Conservation (phyloP, 306 rosid genomes). For the Macrotyloma uniflorum region DNA sequence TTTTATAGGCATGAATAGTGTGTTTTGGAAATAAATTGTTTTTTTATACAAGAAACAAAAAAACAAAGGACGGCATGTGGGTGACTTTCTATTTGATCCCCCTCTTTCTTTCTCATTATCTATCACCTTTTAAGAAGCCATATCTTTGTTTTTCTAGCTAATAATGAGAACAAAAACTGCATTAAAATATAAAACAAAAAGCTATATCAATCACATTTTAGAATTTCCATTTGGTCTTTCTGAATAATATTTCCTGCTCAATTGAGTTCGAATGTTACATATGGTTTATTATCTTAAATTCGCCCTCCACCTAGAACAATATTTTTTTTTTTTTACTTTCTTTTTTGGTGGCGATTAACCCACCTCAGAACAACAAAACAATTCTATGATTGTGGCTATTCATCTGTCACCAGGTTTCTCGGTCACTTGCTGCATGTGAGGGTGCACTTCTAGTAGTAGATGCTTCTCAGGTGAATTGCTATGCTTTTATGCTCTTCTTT, state of each 20-base stretch:
- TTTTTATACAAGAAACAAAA: background rate
- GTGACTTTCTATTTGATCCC: background rate
- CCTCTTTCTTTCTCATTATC: background rate
- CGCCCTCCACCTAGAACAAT: no score
- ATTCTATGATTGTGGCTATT: constrained; percentile 33
- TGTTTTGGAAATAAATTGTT: background rate
- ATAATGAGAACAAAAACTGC: constrained; percentile 8
- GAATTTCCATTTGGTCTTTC: constrained; percentile 7
- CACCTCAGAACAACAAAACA: background rate
- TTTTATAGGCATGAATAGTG: background rate
- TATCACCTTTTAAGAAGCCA: constrained; percentile 18
- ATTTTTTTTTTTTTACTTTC: no score
- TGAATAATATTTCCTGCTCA: constrained; percentile 6
- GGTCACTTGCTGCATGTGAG: constrained; percentile 96
- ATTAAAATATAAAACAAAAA: background rate
- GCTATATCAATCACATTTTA: background rate
- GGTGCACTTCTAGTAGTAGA: constrained; percentile 96
- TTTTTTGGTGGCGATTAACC: background rate
- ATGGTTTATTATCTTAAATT: no score
- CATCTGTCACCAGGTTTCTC: constrained; percentile 67
- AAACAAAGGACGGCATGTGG: background rate
- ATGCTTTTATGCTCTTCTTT: background rate
- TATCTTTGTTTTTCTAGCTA: background rate
- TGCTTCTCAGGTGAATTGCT: constrained; percentile 82
- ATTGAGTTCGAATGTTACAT: constrained; percentile 10